These are phyloP conservation scores for Metschnikowia picachoensis DNA, from an alignment of 805 yeast species.

Conservation along the genomic window DNA sequence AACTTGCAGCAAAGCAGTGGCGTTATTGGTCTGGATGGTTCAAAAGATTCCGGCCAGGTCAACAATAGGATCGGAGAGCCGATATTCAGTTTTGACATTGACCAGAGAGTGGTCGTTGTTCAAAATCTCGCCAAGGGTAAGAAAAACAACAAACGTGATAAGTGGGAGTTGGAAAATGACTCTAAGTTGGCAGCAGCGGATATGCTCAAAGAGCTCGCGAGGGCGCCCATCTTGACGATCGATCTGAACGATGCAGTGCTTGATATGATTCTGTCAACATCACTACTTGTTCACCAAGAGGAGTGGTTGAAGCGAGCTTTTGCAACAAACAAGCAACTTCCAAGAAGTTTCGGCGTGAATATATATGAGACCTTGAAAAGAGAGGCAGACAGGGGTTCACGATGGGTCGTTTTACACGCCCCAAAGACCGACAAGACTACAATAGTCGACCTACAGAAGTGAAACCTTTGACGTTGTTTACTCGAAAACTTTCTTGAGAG, in stretches of 20 bases:
- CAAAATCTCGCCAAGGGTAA: conserved; percentile 81
- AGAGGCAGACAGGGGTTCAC: conserved; percentile 67
- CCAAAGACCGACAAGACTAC: conserved; percentile 69
- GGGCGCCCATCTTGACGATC: conserved; percentile 71
- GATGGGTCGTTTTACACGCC: conserved; percentile 74
- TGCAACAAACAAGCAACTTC: conserved; percentile 69
- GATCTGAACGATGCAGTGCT: conserved; percentile 82
- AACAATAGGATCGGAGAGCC: conserved; percentile 23
- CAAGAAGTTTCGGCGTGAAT: conserved; percentile 73
- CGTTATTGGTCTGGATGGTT: background rate
- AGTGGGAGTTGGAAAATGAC: conserved; percentile 71
- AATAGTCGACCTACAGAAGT: conserved; percentile 27
- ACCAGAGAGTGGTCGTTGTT: conserved; percentile 62
- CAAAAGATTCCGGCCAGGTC: conserved; percentile 1
- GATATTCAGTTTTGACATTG: conserved; percentile 29
- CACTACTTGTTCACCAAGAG: conserved; percentile 63
- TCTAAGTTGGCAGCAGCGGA: conserved; percentile 58
- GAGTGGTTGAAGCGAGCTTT: conserved; percentile 84
- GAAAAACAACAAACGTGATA: conserved; percentile 70
- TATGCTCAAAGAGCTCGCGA: conserved; percentile 51
- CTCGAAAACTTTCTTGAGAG: too few relatives aligned
- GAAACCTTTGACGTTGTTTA: background rate
- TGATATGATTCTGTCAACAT: conserved; percentile 75
- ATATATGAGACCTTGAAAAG: conserved; percentile 69
- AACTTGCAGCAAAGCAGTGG: conserved; percentile 3